Evolutionary conservation across 495 filamentous ascomycete genomes (phyloP).

Genomic region (Xylaria intraflava): DNA sequence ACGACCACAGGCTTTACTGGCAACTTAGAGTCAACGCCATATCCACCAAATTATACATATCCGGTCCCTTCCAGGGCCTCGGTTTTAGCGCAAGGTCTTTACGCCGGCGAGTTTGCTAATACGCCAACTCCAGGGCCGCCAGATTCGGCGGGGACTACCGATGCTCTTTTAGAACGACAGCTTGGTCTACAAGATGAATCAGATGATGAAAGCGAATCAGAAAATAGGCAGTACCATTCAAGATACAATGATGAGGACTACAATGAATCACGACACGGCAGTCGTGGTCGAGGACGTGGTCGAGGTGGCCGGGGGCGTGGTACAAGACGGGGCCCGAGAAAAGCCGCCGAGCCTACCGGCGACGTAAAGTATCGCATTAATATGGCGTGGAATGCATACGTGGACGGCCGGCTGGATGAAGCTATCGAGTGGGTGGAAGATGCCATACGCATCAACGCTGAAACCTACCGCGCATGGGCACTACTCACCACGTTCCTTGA

Average conservation of each 20-base stretch:
- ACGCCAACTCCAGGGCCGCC: neutral
- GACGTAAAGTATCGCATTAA: slow-evolving; percentile 68
- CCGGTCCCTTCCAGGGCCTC: neutral
- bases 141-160: neutral
- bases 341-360: slow-evolving; percentile 61
- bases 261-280: slow-evolving; percentile 4
- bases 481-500: slow-evolving; percentile 66
- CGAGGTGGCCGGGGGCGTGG: slow-evolving; percentile 14
- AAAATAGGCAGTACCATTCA: neutral
- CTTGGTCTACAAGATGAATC: neutral
- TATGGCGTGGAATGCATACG: slow-evolving; percentile 64
- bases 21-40: neutral
- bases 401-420: slow-evolving; percentile 56
- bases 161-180: slow-evolving; percentile 11
- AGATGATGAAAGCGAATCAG: slow-evolving; percentile 10
- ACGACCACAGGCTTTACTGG: neutral
- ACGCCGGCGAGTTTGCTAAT: neutral
- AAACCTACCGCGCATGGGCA: slow-evolving; percentile 73
- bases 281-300: slow-evolving; percentile 3
- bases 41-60: neutral
- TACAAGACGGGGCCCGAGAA: slow-evolving; percentile 55
- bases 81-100: neutral
- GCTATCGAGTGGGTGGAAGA: slow-evolving; percentile 56
- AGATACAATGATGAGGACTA: neutral
- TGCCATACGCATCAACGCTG: slow-evolving; percentile 75